phyloP scores from a whole-genome alignment of 148 eudicot species.

The Spergularia bocconei region DNA sequence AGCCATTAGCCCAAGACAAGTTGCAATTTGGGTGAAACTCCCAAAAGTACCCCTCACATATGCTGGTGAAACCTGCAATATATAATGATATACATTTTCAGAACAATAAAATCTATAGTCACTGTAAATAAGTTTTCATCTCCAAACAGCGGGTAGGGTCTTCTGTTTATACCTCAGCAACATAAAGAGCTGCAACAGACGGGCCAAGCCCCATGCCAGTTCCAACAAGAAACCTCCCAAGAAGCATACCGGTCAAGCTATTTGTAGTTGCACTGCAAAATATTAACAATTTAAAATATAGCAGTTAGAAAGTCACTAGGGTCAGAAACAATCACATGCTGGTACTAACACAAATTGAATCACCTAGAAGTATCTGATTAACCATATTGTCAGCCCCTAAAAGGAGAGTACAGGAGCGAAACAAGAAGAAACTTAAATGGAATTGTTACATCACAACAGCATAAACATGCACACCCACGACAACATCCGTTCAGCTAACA shows the following conservation, averaged over 20 bases:
- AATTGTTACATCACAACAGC: no score
- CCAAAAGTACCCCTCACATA: constrained; percentile 92
- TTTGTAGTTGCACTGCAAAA: constrained; percentile 60
- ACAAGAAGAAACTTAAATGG: no score
- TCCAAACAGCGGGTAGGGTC: no score
- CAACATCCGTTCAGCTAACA: no score
- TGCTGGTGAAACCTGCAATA: constrained; percentile 77
- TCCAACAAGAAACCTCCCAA: constrained; percentile 87
- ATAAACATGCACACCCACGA: no score
- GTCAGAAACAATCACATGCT: not conserved
- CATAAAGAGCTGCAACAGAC: constrained; percentile 84
- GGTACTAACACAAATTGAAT: not conserved
- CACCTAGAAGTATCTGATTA: not conserved
- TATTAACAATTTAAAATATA: not conserved
- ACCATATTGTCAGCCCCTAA: not conserved
- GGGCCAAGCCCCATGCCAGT: constrained; percentile 92
- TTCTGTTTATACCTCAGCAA: constrained; percentile 62
- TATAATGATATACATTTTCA: constrained; percentile 2
- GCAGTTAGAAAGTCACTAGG: not conserved
- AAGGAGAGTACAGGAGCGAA: no score
- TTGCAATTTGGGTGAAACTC: constrained; percentile 82
- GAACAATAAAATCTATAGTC: not conserved
- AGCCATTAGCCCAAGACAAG: constrained; percentile 76
- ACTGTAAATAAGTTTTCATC: not conserved
- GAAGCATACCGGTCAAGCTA: constrained; percentile 64